Conservation (phyloP, 352 stramenopile species). For the Phytophthora agathidicida region DNA sequence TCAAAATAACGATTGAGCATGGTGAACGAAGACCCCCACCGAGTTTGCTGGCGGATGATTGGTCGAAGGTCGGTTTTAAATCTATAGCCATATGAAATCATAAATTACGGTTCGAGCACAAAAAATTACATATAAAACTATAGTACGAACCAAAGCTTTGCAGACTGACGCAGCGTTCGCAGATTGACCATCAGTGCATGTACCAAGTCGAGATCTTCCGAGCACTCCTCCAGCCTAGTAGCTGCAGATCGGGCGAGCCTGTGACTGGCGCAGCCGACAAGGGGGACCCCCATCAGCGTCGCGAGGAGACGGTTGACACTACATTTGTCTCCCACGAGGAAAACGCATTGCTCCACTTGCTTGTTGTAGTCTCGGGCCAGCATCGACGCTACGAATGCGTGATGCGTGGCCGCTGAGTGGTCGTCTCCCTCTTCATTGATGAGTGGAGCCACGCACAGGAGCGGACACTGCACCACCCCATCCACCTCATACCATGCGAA, state of each 20-base stretch:
- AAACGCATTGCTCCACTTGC: neutral
- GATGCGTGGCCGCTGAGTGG: neutral
- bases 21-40: neutral
- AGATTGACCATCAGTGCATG: neutral
- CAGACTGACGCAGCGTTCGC: neutral
- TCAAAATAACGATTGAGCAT: conserved; percentile 9
- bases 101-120: neutral
- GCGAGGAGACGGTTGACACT: neutral
- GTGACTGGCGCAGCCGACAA: neutral
- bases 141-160: neutral
- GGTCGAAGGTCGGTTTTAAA: conserved; percentile 1
- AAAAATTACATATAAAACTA: neutral
- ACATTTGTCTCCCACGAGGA: neutral
- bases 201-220: neutral
- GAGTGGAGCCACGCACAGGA: conserved; percentile 3
- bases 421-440: neutral
- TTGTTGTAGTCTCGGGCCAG: neutral
- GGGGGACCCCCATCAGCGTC: too few relatives aligned
- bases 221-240: neutral
- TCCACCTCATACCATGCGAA: conserved; percentile 4
- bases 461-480: neutral
- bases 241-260: neutral
- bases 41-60: conserved; percentile 7
- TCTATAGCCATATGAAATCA: conserved; percentile 1
- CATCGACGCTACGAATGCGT: neutral